phyloP scores from a whole-genome alignment of 805 yeast species.

The Yamadazyma akitaensis region DNA sequence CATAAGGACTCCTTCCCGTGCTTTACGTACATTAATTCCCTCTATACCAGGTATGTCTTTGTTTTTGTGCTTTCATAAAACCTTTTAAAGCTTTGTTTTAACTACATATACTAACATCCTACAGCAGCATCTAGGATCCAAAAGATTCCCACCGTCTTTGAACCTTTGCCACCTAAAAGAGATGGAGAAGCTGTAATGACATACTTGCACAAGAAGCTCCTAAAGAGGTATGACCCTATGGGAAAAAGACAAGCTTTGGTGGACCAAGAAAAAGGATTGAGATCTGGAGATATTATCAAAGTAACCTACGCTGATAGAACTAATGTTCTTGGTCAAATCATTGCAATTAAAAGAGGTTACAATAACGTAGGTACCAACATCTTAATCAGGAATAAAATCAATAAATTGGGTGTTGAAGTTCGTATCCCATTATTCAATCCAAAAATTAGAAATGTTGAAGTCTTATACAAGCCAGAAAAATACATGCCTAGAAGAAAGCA shows the following conservation, averaged over 20 bases:
- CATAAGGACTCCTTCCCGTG: conserved; percentile 4
- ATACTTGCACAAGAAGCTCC: conserved; percentile 49
- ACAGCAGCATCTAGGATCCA: conserved; percentile 12
- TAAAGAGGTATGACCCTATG: conserved; percentile 62
- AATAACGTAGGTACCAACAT: conserved; percentile 69
- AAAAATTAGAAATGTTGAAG: conserved; percentile 68
- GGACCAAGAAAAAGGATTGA: conserved; percentile 38
- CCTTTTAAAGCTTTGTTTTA: too few relatives aligned
- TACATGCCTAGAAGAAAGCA: conserved; percentile 80
- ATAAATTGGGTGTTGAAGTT: conserved; percentile 81
- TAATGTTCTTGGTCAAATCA: conserved; percentile 71
- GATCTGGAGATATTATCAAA: conserved; percentile 80
- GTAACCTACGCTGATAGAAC: conserved; percentile 68
- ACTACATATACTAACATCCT: background rate
- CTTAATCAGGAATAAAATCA: conserved; percentile 77
- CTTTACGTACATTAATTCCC: conserved; percentile 19
- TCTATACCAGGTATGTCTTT: conserved; percentile 12
- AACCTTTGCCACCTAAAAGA: conserved; percentile 49
- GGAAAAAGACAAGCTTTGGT: conserved; percentile 44
- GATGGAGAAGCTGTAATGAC: conserved; percentile 44
- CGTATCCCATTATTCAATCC: conserved; percentile 82
- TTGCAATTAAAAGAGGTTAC: conserved; percentile 64
- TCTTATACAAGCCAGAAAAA: conserved; percentile 67
- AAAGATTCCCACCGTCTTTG: conserved; percentile 37
- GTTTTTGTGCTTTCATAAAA: background rate